Conservation (phyloP, 202 grass and related monocot species). For the Alloteropsis angusta region DNA sequence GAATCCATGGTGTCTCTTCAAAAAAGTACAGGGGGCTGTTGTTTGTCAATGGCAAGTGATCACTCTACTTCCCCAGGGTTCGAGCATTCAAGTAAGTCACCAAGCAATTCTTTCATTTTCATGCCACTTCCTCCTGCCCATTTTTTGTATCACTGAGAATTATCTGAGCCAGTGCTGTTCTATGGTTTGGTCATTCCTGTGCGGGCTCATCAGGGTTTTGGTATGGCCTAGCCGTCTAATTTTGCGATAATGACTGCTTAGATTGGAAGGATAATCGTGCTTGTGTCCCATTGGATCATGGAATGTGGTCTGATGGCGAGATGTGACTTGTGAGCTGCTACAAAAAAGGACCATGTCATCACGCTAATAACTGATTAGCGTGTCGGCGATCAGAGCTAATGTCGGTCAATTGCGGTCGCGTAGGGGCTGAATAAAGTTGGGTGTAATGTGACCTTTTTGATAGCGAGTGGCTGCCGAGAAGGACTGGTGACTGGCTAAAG, state of each 20-base stretch:
- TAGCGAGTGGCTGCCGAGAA: constrained; percentile 3
- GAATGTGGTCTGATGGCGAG: neutral
- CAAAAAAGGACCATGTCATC: neutral
- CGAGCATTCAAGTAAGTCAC: neutral
- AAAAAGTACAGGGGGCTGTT: neutral
- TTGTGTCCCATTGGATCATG: neutral
- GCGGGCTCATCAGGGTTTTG: neutral
- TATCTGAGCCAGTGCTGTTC: neutral
- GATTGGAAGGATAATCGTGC: neutral
- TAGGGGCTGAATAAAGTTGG: constrained; percentile 33
- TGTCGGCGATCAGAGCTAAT: constrained; percentile 10
- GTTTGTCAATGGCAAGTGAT: constrained; percentile 2
- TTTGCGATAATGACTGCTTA: neutral
- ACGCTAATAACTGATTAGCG: constrained; percentile 2
- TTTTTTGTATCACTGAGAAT: neutral
- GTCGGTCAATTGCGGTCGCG: constrained; percentile 19
- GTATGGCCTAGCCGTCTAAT: neutral
- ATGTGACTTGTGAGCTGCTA: neutral
- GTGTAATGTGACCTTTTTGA: constrained; percentile 22
- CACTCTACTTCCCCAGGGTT: neutral
- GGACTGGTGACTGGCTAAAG: neutral
- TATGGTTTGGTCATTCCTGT: neutral
- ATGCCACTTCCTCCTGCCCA: neutral
- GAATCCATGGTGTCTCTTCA: neutral
- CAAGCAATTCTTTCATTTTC: neutral